Evolutionary conservation across 371 early-diverging fungal species (phyloP).

Genomic region (Haplosporangium sp.): DNA sequence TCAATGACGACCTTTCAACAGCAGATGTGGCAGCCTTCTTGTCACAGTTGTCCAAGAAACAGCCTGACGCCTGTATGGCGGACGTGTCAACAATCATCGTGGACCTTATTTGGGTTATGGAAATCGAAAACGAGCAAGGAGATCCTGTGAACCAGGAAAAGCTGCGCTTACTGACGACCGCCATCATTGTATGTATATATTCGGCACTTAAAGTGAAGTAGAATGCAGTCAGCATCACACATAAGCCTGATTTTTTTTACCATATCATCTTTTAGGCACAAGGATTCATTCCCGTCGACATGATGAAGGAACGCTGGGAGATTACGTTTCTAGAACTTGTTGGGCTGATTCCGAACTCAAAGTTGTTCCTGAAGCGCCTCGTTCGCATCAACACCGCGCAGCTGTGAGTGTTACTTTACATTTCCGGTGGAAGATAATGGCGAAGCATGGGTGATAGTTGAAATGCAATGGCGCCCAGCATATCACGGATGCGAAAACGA

Average conservation of each 20-base stretch:
- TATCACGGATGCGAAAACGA: not conserved
- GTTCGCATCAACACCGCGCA: slow-evolving; percentile 76
- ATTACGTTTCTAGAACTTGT: slow-evolving; percentile 61
- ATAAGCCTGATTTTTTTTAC: not conserved
- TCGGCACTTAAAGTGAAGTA: not conserved
- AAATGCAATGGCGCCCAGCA: not conserved
- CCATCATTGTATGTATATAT: slow-evolving; percentile 31
- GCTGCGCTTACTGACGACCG: slow-evolving; percentile 16
- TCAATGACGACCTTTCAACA: slow-evolving; percentile 3
- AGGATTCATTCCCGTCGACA: slow-evolving; percentile 27
- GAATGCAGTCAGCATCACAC: not conserved
- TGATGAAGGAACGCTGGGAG: slow-evolving; percentile 53
- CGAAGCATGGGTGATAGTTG: too few species aligned
- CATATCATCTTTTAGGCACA: slow-evolving; percentile 9
- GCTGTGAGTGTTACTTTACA: slow-evolving; percentile 56
- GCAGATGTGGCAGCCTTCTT: slow-evolving; percentile 18
- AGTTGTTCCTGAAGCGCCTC: slow-evolving; percentile 63
- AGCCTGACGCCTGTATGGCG: not conserved
- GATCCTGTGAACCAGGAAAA: not conserved
- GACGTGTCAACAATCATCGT: slow-evolving; percentile 26
- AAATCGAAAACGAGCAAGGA: slow-evolving; percentile 23
- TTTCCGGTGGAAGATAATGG: not conserved
- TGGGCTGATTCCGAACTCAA: slow-evolving; percentile 60
- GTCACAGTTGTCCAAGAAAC: not conserved
- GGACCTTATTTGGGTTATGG: slow-evolving; percentile 44